A percentile compares a stretch with the other conserved stretches of the same genome.
These are phyloP conservation scores for Neofusicoccum cordaticola DNA, from an alignment of 2,329 filamentous ascomycete species.

Conservation along the genomic window DNA sequence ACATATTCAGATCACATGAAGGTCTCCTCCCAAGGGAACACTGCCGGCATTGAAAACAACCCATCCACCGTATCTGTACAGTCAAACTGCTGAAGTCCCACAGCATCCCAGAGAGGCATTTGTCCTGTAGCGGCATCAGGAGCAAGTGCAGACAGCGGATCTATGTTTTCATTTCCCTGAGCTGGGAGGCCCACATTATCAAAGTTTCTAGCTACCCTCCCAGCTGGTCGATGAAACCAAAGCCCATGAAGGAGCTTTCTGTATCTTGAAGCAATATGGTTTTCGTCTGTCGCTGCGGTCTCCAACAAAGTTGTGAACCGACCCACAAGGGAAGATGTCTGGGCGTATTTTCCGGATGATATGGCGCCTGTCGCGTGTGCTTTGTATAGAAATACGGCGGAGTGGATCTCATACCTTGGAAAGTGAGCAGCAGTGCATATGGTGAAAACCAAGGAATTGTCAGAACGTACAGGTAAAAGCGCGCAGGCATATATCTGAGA, in stretches of 20 bases:
- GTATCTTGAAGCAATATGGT: not conserved
- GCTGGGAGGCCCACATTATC: not conserved
- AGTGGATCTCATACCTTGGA: constrained; percentile 7
- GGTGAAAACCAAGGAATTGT: too few relatives aligned
- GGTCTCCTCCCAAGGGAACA: not conserved
- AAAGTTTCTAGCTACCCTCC: not conserved
- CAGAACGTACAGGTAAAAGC: constrained; percentile 16
- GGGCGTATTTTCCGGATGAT: not conserved
- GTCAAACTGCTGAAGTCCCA: not conserved
- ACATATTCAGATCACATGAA: not conserved
- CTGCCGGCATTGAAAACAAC: not conserved
- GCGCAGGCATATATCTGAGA: constrained; percentile 8
- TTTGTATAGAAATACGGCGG: constrained; percentile 17
- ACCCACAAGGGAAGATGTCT: not conserved
- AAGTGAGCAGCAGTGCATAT: not conserved
- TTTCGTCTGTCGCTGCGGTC: not conserved
- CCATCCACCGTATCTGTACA: not conserved
- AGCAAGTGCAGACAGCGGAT: not conserved
- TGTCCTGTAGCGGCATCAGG: not conserved
- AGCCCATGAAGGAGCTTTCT: not conserved
- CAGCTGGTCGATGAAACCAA: not conserved
- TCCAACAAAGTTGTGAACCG: not conserved
- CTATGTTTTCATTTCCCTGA: not conserved
- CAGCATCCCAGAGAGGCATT: not conserved
- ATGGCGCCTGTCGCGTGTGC: constrained; percentile 13